These are phyloP conservation scores for Fusarium buharicum DNA, from an alignment of 2,329 filamentous ascomycete genomes.

Conservation along the genomic window DNA sequence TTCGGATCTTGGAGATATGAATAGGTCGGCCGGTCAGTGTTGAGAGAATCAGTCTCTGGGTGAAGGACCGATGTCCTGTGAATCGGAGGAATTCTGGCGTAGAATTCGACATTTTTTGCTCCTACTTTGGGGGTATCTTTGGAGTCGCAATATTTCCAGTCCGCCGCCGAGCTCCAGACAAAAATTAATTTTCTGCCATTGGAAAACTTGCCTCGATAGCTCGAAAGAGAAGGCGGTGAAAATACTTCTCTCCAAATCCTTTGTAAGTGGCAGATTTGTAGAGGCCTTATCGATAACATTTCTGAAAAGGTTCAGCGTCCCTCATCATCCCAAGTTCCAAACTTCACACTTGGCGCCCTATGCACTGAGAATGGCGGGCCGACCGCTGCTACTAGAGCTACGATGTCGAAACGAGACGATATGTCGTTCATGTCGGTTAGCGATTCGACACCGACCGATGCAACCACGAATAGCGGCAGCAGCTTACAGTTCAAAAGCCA, in stretches of 20 bases:
- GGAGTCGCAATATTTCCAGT: conserved; percentile 37
- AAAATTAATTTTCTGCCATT: conserved; percentile 55
- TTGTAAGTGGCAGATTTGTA: conserved; percentile 24
- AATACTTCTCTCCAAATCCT: not conserved
- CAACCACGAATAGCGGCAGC: conserved; percentile 45
- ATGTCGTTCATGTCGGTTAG: conserved; percentile 52
- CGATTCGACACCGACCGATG: conserved; percentile 44
- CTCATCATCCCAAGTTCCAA: conserved; percentile 19
- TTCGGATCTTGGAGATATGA: conserved; percentile 93
- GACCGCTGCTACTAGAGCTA: conserved; percentile 51
- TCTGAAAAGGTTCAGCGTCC: conserved; percentile 40
- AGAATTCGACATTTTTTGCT: conserved; percentile 56
- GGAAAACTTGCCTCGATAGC: conserved; percentile 24
- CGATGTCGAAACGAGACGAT: conserved; percentile 50
- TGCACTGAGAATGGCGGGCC: conserved; percentile 49
- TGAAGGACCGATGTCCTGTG: conserved; percentile 83
- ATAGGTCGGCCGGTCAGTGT: conserved; percentile 90
- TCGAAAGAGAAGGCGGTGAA: conserved; percentile 48
- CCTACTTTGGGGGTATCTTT: conserved; percentile 38
- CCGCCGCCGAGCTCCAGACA: conserved; percentile 25
- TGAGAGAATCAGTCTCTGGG: conserved; percentile 85
- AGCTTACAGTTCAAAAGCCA: conserved; percentile 48
- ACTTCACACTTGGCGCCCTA: not conserved
- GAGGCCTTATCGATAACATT: conserved; percentile 50
- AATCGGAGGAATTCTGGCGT: conserved; percentile 74